Evolutionary conservation across 1,284 basidiomycete genomes (phyloP), one percentile per base, ranked within the genome.

Genomic region (Psilocybe mexicana): DNA sequence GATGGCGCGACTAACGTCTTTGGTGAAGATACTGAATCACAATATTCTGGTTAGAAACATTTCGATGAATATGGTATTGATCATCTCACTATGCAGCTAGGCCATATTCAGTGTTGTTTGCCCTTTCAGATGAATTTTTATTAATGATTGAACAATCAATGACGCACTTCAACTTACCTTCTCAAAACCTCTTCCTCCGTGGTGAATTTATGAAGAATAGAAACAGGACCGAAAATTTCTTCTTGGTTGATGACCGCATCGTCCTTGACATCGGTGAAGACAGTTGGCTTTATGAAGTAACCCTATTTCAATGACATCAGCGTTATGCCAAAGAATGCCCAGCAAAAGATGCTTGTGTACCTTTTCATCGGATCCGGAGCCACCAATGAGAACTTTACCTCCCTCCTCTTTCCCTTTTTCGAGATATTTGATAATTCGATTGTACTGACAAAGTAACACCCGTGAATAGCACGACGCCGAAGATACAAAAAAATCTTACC

Each of bases 211-310:
- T 86, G 80, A 11, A 91, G 72, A 38, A 87, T 85, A 55, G 82
- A 82, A 50, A 92, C 88, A 46, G 93, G 93, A 18, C 92, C 93
- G 67, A 94, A 93, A 69, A 94, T 93, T 75, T 96, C 94, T 75
- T 96, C 94, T 67, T 81, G 74, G 60, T 90, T 86, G 69, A 96
- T 95, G 74, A 82, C 87, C 88, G 93, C 93, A 59, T 88, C 81
- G 28, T 85, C 79, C 52, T 79, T 81, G 44, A 85, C 84, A 69
- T 93, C 79, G 45, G 87, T 87, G 81, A 95, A 95, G 72, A 95
- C 83, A 38, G 93, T 95, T n/a, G 88, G 90, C 64, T 81, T 65
- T 72, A 91, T 83, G 72, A 83, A 90, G 77, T 81, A 90, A 4
- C 88, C 88, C 67, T 90, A 84, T 12, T 75, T 74, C 49, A 92